phyloP scores from a whole-genome alignment of 805 yeast species.

The Wickerhamiella sergipiensis region DNA sequence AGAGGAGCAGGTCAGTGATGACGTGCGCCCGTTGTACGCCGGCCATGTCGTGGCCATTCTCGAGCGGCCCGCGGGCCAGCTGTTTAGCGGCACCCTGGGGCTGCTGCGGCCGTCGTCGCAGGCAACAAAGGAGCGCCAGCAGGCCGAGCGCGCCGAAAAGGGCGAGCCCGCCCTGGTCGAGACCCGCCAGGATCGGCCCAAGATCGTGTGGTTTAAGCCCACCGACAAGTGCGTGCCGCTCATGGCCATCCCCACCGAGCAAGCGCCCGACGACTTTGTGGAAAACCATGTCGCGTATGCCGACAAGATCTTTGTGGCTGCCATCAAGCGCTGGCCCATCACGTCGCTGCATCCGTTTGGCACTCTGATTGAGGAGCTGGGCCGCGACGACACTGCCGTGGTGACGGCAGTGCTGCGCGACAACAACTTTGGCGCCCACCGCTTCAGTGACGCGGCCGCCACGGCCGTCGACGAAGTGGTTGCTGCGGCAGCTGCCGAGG shows the following conservation, averaged over 20 bases:
- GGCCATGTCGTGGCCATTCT: conserved; percentile 98
- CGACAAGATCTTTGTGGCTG: conserved; percentile 77
- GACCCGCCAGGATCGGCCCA: conserved; percentile 41
- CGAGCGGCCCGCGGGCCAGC: conserved; percentile 93
- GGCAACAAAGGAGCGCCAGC: conserved; percentile 59
- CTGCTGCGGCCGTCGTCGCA: conserved; percentile 91
- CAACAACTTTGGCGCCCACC: conserved; percentile 30
- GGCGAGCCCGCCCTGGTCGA: conserved; percentile 16
- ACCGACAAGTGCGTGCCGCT: conserved; percentile 95
- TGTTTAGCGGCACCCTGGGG: conserved; percentile 89
- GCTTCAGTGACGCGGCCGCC: conserved; percentile 29
- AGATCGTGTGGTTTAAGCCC: conserved; percentile 98
- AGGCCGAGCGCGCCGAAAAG: conserved; percentile 22
- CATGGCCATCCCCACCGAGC: conserved; percentile 96
- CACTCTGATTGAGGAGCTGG: conserved; percentile 75
- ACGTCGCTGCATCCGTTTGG: conserved; percentile 98
- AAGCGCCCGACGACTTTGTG: conserved; percentile 90
- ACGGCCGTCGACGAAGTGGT: conserved; percentile 28
- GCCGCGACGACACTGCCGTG: conserved; percentile 65
- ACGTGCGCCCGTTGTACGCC: conserved; percentile 84
- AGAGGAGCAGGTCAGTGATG: conserved; percentile 91
- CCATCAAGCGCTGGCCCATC: conserved; percentile 98
- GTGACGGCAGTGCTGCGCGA: conserved; percentile 79
- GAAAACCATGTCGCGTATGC: conserved; percentile 79
- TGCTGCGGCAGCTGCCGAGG: conserved; percentile 6